phyloP scores from a whole-genome alignment of 2,329 filamentous ascomycete genomes.

The Neophaeococcomyces mojaviensis region DNA sequence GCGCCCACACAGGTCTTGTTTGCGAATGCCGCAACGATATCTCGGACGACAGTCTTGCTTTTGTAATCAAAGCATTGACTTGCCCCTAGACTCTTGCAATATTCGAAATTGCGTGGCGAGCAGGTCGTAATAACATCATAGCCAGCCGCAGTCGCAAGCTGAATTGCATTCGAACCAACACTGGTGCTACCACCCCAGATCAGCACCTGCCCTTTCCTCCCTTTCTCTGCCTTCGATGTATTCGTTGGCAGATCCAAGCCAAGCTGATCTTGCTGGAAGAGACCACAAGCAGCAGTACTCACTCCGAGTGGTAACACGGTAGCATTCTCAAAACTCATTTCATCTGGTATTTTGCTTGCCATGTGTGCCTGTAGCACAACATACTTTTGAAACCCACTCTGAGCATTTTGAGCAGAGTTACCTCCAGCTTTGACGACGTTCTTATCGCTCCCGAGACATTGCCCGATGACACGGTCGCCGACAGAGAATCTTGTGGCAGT shows the following conservation, averaged over 20 bases:
- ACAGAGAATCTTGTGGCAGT: conserved; percentile 37
- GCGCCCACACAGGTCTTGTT: not conserved
- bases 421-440: conserved; percentile 20
- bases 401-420: too few relatives aligned
- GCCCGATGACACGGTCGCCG: conserved; percentile 38
- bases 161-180: conserved; percentile 37
- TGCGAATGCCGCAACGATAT: not conserved
- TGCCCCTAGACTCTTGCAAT: conserved; percentile 40
- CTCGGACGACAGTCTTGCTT: not conserved
- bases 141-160: conserved; percentile 35
- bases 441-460: conserved; percentile 15
- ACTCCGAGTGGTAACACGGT: conserved; percentile 31
- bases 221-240: too few relatives aligned
- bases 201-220: conserved; percentile 2
- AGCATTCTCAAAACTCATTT: conserved; percentile 26
- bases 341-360: conserved; percentile 25
- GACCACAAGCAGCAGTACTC: conserved; percentile 27
- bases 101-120: conserved; percentile 37
- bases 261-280: conserved; percentile 24
- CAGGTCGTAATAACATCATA: conserved; percentile 36
- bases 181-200: conserved; percentile 40
- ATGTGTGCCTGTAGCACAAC: conserved; percentile 19
- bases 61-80: conserved; percentile 39
- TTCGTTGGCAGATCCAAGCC: conserved; percentile 19
- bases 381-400: conserved; percentile 26